phyloP scores from a whole-genome alignment of 352 stramenopile genomes.

The Aphanomyces invadans region DNA sequence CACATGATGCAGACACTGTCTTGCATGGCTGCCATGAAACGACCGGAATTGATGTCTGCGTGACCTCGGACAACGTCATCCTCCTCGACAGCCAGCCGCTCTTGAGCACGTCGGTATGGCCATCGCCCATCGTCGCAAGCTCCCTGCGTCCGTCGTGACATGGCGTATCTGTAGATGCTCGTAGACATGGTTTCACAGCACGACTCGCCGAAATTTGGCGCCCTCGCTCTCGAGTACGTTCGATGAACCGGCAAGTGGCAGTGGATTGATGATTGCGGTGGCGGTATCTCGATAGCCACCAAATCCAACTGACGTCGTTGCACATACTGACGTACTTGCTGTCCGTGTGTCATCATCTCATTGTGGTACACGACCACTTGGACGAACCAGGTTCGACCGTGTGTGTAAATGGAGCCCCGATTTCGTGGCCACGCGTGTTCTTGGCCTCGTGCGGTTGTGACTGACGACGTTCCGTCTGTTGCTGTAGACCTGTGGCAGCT shows the following conservation, averaged over 20 bases:
- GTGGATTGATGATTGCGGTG: too few species aligned
- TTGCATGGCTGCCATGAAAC: slow-evolving; percentile 35
- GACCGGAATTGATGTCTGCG: slow-evolving; percentile 46
- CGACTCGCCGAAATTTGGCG: slow-evolving; percentile 44
- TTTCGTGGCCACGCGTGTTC: too few species aligned
- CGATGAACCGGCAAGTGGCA: not conserved
- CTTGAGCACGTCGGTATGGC: slow-evolving; percentile 39
- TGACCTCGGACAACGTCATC: slow-evolving; percentile 40
- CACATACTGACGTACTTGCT: slow-evolving; percentile 60
- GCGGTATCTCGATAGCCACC: too few species aligned
- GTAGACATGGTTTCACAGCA: slow-evolving; percentile 40
- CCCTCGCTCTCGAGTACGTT: slow-evolving; percentile 37
- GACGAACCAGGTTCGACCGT: slow-evolving; percentile 31
- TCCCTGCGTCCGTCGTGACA: not conserved
- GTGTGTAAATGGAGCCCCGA: too few species aligned
- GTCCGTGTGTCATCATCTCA: slow-evolving; percentile 69
- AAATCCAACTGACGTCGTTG: slow-evolving; percentile 49
- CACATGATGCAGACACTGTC: slow-evolving; percentile 5
- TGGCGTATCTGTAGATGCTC: slow-evolving; percentile 29
- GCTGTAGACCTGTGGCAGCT: slow-evolving; percentile 34
- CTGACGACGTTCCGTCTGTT: not conserved
- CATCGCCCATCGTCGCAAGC: not conserved
- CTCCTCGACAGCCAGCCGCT: slow-evolving; percentile 63
- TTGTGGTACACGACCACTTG: slow-evolving; percentile 49
- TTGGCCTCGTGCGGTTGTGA: too few species aligned